Base-by-base conservation (phyloP, 2,329 filamentous ascomycete genomes). In the Botryosphaeria dothidea region DNA sequence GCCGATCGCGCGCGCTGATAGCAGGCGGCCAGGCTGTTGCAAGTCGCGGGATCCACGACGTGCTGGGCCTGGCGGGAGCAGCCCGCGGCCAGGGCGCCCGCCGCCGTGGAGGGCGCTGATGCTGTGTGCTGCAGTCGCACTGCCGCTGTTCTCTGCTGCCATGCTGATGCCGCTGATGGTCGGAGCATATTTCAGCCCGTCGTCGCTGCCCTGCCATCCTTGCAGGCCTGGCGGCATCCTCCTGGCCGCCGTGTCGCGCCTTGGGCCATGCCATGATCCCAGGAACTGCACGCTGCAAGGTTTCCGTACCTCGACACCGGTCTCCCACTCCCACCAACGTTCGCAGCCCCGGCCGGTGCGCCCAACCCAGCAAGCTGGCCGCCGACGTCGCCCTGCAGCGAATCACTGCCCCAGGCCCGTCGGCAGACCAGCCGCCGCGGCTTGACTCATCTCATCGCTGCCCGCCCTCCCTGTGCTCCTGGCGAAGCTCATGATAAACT, bases 201-300 rank as follows among this genome's bases (percentile, higher is more conserved):
- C 43, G 43, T 25, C 36, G 52, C 36, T 29, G 43, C 54, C 36
- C 23, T 58, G 54, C 54, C 36, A 58, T 58, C 54, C 54, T 43
- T 58, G 54, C 54, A 56, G 36, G 23, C 36, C 6, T 23, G 13
- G 56, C 56, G 56, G 56, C 56, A 46, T 60, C 56, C 46, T 60
- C 56, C 56, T 46, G 41, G 56, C 31, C 49, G 23, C 11, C 23
- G 25, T 13, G 46, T 34, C 29, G 49, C 49, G 29, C 45, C 46
- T 49, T 49, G 46, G 46, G 46, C 46, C 46, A 11, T 29, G 29
- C 49, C 49, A 34, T 31, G 13, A 58, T 60, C 56, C 56, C 56
- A 60, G 56, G 56, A 45, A 60, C 56, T 60, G 56, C 56, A n/a
- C 52, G 29, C 54, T 56, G 52, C 52, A 56, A 56, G 52, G 52